Percentiles rank a stretch among this genome's conserved stretches.
phyloP scores from a whole-genome alignment of 768 basidiomycete species.

The Clitopilus hobsonii region DNA sequence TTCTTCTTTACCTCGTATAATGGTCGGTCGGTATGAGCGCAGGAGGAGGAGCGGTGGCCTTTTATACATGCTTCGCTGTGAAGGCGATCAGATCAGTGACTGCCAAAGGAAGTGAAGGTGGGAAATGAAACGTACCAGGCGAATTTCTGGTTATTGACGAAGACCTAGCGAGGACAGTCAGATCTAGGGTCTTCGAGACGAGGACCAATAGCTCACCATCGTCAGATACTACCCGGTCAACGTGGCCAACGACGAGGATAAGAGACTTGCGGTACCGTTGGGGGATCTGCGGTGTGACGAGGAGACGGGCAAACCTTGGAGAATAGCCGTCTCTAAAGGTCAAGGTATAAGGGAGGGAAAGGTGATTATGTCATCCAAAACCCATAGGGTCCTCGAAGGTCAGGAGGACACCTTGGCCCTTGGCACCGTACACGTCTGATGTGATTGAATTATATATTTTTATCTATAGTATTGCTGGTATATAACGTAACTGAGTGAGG shows the following conservation, averaged over 20 bases:
- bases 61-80: slow-evolving; percentile 88
- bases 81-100: slow-evolving; percentile 5
- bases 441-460: not conserved
- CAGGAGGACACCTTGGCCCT: not conserved
- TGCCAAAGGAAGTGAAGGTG: not conserved
- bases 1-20: slow-evolving; percentile 95
- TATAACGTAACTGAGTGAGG: too few species aligned
- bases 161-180: slow-evolving; percentile 41
- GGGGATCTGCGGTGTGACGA: not conserved
- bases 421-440: not conserved
- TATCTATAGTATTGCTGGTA: too few species aligned
- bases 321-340: not conserved
- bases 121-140: slow-evolving; percentile 51
- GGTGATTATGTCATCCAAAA: not conserved
- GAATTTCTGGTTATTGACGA: slow-evolving; percentile 69
- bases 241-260: not conserved
- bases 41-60: slow-evolving; percentile 88
- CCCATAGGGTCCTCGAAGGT: not conserved
- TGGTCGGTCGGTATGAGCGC: slow-evolving; percentile 81
- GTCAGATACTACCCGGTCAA: too few species aligned
- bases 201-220: too few species aligned
- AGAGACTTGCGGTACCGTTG: too few species aligned
- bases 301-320: not conserved
- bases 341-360: not conserved
- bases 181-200: not conserved